phyloP scores from a whole-genome alignment of 2,329 filamentous ascomycete genomes.

The Raffaelea deltoideospora region DNA sequence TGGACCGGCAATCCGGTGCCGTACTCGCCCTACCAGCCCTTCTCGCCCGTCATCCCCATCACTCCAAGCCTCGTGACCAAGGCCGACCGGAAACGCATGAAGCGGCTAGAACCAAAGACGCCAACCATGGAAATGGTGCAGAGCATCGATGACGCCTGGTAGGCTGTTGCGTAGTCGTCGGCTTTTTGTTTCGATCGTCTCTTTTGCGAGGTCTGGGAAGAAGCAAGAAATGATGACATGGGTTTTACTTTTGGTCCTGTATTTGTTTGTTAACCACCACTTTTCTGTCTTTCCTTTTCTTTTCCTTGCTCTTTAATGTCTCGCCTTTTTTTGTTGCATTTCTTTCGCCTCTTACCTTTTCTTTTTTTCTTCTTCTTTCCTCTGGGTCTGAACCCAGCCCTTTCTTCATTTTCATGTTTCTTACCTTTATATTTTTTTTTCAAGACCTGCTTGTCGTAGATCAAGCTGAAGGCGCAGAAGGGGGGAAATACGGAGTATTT shows the following conservation, averaged over 20 bases:
- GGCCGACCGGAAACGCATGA: slow-evolving; percentile 55
- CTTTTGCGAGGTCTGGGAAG: too few species aligned
- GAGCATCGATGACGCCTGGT: slow-evolving; percentile 51
- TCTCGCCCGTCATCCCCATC: slow-evolving; percentile 58
- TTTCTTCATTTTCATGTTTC: too few species aligned
- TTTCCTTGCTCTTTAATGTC: background rate
- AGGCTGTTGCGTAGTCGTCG: slow-evolving; percentile 3
- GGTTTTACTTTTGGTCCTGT: too few species aligned
- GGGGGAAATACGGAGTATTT: too few species aligned
- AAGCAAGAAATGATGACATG: too few species aligned
- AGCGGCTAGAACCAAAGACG: slow-evolving; percentile 47
- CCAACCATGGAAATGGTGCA: slow-evolving; percentile 47
- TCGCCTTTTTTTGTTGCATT: background rate
- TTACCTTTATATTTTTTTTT: slow-evolving; percentile 1
- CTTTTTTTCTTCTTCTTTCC: background rate
- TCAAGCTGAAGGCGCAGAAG: too few species aligned
- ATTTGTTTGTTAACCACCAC: too few species aligned
- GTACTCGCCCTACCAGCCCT: slow-evolving; percentile 68
- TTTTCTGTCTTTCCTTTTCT: background rate
- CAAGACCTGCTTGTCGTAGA: too few species aligned
- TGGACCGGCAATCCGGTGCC: slow-evolving; percentile 47
- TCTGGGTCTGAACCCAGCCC: too few species aligned
- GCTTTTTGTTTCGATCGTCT: background rate
- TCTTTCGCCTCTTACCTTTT: background rate
- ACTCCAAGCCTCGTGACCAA: slow-evolving; percentile 61